A percentile compares a stretch with the other conserved stretches of the same genome.
Conservation (phyloP, 192 early-diverging fungal genomes). For the Coemansia sp. region DNA sequence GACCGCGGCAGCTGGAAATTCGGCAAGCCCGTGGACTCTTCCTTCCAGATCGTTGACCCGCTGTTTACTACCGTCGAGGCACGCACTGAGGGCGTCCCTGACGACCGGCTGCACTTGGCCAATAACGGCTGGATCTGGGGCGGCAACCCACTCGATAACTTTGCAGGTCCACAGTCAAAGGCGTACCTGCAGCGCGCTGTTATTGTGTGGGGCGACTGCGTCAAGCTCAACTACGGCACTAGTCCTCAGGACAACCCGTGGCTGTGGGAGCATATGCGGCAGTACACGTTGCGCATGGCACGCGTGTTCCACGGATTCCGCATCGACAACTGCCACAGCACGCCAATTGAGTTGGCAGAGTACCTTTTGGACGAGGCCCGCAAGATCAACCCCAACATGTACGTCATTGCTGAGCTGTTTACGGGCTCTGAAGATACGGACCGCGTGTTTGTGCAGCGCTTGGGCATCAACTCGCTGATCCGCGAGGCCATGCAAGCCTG, state of each 20-base stretch:
- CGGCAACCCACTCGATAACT: constrained; percentile 85
- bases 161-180: constrained; percentile 82
- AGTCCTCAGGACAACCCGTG: constrained; percentile 85
- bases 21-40: constrained; percentile 70
- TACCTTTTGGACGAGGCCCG: constrained; percentile 90
- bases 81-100: constrained; percentile 56
- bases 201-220: constrained; percentile 99
- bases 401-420: constrained; percentile 97
- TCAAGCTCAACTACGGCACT: constrained; percentile 93
- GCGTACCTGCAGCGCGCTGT: constrained; percentile 94
- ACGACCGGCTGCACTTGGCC: constrained; percentile 74
- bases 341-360: constrained; percentile 90
- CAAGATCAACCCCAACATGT: constrained; percentile 80
- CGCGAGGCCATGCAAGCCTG: constrained; percentile 98
- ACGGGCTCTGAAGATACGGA: constrained; percentile 96
- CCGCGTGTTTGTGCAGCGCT: constrained; percentile 81
- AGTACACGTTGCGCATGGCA: constrained; percentile 88
- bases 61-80: constrained; percentile 91
- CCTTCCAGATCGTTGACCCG: constrained; percentile 83
- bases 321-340: constrained; percentile 99
- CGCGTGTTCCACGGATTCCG: constrained; percentile 91
- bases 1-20: constrained; percentile 80
- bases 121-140: constrained; percentile 99
- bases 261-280: constrained; percentile 91
- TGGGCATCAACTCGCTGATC: constrained; percentile 96